These are phyloP conservation scores for Meyerozyma carpophila DNA, from an alignment of 1,139 yeast genomes.

Conservation along the genomic window DNA sequence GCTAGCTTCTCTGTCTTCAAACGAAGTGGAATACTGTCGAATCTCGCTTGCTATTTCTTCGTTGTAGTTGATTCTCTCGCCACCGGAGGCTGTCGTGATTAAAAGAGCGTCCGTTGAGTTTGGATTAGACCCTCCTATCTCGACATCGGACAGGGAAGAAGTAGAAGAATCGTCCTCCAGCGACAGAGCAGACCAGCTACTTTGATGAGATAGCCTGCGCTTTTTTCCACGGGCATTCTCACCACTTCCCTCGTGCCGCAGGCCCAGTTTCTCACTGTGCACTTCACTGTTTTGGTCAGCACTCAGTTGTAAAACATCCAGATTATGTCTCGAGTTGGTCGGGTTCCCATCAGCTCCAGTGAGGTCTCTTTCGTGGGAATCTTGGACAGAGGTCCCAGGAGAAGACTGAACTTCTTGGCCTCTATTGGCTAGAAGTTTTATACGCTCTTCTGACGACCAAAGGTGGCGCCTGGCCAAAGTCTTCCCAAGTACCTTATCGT, in stretches of 20 bases:
- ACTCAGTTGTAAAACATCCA: no score
- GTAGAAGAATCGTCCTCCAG: neutral
- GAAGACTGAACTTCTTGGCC: neutral
- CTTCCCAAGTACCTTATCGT: slow-evolving; percentile 84
- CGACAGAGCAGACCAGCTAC: no score
- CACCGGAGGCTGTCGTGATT: neutral
- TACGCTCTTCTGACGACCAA: neutral
- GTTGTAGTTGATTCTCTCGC: neutral
- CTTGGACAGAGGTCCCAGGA: neutral
- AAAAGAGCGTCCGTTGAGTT: neutral
- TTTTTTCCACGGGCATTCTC: neutral
- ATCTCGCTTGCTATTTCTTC: neutral
- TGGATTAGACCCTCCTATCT: neutral
- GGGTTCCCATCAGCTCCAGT: no score
- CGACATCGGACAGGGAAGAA: neutral
- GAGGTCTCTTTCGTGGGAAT: neutral
- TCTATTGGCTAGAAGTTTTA: neutral
- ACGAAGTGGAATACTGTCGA: neutral
- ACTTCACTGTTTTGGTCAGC: no score
- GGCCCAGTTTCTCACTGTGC: no score
- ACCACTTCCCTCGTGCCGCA: no score
- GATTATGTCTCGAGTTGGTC: no score
- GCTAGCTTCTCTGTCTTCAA: neutral
- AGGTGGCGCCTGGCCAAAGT: neutral
- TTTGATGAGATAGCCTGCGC: neutral